These are phyloP conservation scores for Debaryomyces subglobosus DNA, from an alignment of 1,139 yeast species.

Conservation along the genomic window DNA sequence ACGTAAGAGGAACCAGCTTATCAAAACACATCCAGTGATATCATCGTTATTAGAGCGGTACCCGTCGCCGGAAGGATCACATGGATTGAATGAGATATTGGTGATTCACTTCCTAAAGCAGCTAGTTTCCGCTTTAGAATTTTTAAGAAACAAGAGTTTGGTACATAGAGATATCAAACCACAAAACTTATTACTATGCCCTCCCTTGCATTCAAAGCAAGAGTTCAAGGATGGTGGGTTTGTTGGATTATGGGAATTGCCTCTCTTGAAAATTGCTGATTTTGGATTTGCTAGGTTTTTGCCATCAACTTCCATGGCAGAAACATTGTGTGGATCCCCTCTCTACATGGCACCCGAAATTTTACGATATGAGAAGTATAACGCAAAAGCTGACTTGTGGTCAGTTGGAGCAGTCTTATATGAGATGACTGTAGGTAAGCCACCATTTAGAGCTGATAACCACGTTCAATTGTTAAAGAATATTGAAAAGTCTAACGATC, in stretches of 20 bases:
- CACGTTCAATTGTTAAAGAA: conserved; percentile 86
- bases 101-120: conserved; percentile 87
- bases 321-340: conserved; percentile 96
- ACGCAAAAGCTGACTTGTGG: conserved; percentile 97
- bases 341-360: conserved; percentile 99
- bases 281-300: conserved; percentile 95
- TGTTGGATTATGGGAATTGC: conserved; percentile 85
- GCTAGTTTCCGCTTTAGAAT: conserved; percentile 79
- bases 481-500: conserved; percentile 80
- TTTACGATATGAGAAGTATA: conserved; percentile 88
- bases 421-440: conserved; percentile 93
- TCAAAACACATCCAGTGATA: conserved; percentile 76
- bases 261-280: conserved; percentile 90
- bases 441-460: conserved; percentile 92
- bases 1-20: conserved; percentile 70
- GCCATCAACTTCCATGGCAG: conserved; percentile 93
- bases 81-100: conserved; percentile 78
- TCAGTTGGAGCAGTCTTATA: conserved; percentile 95
- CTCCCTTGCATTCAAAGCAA: conserved; percentile 63
- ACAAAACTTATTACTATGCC: conserved; percentile 82
- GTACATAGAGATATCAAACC: conserved; percentile 96
- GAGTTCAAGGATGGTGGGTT: conserved; percentile 61
- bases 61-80: conserved; percentile 78
- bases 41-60: conserved; percentile 75
- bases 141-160: conserved; percentile 77